phyloP scores from a whole-genome alignment of 2,329 filamentous ascomycete species.

The Aspergillus aculeatinus region DNA sequence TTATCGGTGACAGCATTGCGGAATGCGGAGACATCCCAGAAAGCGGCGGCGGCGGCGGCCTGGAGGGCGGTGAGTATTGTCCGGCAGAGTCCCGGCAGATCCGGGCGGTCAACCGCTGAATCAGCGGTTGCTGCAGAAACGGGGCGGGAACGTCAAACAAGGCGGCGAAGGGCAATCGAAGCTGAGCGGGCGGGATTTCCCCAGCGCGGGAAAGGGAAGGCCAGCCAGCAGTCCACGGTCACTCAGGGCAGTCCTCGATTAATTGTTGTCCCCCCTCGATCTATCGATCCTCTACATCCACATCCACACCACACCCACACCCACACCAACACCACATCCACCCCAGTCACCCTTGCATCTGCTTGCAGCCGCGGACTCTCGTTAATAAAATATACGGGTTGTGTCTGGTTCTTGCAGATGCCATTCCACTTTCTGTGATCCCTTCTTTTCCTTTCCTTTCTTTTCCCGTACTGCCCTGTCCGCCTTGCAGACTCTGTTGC shows the following conservation, averaged over 20 bases:
- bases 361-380: constrained; percentile 10
- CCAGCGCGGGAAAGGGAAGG: not conserved
- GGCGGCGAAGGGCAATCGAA: constrained; percentile 13
- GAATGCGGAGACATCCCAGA: not conserved
- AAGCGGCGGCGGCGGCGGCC: constrained; percentile 6
- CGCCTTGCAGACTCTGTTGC: not conserved
- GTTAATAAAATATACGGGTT: constrained; percentile 23
- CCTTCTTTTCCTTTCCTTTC: constrained; percentile 19
- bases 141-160: constrained; percentile 30
- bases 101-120: constrained; percentile 26
- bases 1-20: not conserved
- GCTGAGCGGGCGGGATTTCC: constrained; percentile 11
- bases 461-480: constrained; percentile 11
- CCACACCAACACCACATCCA: not conserved
- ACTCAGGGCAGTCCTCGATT: not conserved
- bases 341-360: constrained; percentile 21
- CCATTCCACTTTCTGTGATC: constrained; percentile 14
- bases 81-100: constrained; percentile 28
- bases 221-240: not conserved
- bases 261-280: constrained; percentile 7
- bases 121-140: constrained; percentile 41
- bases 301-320: not conserved
- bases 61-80: constrained; percentile 27
- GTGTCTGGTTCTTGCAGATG: constrained; percentile 20
- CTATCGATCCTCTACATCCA: constrained; percentile 7